phyloP scores from a whole-genome alignment of 164 flowering plant genomes.

The Chimonanthus praecox region DNA sequence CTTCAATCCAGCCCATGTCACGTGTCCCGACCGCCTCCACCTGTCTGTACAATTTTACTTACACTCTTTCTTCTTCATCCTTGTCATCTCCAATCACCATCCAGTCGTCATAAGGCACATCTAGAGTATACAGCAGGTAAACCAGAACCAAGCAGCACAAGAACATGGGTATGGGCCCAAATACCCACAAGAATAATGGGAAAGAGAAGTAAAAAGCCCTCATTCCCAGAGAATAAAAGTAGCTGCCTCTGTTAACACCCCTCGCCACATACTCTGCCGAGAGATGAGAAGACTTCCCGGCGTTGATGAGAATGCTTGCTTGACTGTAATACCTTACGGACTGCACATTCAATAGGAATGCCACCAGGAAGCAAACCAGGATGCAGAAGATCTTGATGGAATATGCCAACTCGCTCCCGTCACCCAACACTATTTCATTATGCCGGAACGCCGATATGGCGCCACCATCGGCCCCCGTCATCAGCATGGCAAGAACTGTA shows the following conservation, averaged over 20 bases:
- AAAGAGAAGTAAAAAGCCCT: conserved; percentile 81
- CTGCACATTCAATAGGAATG: conserved; percentile 72
- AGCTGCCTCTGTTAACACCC: conserved; percentile 60
- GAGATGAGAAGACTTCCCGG: conserved; percentile 27
- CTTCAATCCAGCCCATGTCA: not conserved
- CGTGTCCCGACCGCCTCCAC: not conserved
- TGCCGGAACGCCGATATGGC: not conserved
- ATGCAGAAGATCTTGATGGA: conserved; percentile 71
- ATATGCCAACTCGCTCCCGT: conserved; percentile 37
- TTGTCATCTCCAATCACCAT: conserved; percentile 10
- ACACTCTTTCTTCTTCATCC: conserved; percentile 8
- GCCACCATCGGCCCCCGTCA: conserved; percentile 28
- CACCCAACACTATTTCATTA: conserved; percentile 29
- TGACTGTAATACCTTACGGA: conserved; percentile 87
- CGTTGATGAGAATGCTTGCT: conserved; percentile 82
- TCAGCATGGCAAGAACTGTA: conserved; percentile 66
- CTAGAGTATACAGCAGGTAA: conserved; percentile 56
- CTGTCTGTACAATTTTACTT: not conserved
- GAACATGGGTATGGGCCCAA: conserved; percentile 88
- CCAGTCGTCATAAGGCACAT: conserved; percentile 31
- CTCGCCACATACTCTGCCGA: conserved; percentile 54
- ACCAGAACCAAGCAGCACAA: conserved; percentile 43
- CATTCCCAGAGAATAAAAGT: conserved; percentile 79
- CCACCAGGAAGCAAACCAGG: conserved; percentile 59
- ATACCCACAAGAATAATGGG: conserved; percentile 80